Conservation (phyloP, 441 rosid species). For the Manihot esculenta region DNA sequence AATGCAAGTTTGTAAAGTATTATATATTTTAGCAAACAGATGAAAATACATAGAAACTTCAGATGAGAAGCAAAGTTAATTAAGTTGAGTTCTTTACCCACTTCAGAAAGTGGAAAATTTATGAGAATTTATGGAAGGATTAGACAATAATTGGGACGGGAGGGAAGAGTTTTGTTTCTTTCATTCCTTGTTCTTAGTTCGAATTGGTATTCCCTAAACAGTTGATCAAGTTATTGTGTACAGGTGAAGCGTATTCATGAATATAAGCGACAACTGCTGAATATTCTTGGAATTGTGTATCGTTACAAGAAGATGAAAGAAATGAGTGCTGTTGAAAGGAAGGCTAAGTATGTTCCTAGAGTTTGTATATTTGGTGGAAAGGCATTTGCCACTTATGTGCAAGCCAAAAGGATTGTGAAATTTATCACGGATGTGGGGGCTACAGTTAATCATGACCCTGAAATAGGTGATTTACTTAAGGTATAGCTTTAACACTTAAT, state of each 20-base stretch:
- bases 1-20: neutral
- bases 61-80: neutral
- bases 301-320: slow-evolving; percentile 98
- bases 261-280: slow-evolving; percentile 89
- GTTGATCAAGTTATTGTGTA: slow-evolving; percentile 19
- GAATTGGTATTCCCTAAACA: neutral
- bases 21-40: too few relatives aligned
- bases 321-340: slow-evolving; percentile 74
- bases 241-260: slow-evolving; percentile 98
- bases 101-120: neutral
- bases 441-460: slow-evolving; percentile 81
- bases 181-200: slow-evolving; percentile 6
- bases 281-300: slow-evolving; percentile 82
- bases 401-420: slow-evolving; percentile 97
- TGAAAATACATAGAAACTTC: neutral
- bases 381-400: slow-evolving; percentile 90
- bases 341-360: slow-evolving; percentile 64
- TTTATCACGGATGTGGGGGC: slow-evolving; percentile 92
- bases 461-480: slow-evolving; percentile 89
- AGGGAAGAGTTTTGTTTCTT: neutral
- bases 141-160: neutral
- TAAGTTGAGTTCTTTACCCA: neutral
- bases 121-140: neutral
- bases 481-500: slow-evolving; percentile 34
- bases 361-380: slow-evolving; percentile 98